phyloP scores from a whole-genome alignment of 257 asterid genomes.

The Plectranthus barbatus region DNA sequence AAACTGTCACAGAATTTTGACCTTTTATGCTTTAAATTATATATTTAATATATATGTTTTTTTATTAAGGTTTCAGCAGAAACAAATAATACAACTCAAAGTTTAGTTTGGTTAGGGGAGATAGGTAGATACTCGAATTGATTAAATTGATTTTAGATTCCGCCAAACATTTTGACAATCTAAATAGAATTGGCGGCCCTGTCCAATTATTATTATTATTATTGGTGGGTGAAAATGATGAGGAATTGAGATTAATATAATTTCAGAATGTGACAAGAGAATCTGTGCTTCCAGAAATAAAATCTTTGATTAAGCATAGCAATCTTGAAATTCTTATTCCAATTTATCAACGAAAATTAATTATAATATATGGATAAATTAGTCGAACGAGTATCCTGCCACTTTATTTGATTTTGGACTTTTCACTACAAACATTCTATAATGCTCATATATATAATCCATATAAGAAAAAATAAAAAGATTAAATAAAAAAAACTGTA shows the following conservation, averaged over 20 bases:
- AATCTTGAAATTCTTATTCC: neutral
- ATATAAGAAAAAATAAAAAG: too few species aligned
- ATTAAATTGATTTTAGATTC: too few species aligned
- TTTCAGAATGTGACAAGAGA: neutral
- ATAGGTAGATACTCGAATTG: too few species aligned
- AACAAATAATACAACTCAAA: too few species aligned
- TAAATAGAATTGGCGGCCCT: neutral
- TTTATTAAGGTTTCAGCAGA: too few species aligned
- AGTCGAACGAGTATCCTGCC: neutral
- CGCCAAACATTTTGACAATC: neutral
- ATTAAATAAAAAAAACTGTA: neutral
- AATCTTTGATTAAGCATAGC: constrained; percentile 5
- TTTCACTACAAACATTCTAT: too few species aligned
- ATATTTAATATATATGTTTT: neutral
- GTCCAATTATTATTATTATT: neutral
- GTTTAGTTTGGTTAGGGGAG: too few species aligned
- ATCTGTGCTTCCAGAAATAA: neutral
- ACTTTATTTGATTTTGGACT: neutral
- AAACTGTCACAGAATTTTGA: neutral
- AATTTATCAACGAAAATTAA: neutral
- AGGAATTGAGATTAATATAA: neutral
- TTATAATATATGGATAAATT: neutral
- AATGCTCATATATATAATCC: too few species aligned
- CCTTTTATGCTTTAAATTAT: neutral
- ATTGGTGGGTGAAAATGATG: neutral